Percentiles rank a stretch among this genome's conserved stretches.
Evolutionary conservation across 352 stramenopile species (phyloP).

Genomic region (Phytophthora tentaculata): DNA sequence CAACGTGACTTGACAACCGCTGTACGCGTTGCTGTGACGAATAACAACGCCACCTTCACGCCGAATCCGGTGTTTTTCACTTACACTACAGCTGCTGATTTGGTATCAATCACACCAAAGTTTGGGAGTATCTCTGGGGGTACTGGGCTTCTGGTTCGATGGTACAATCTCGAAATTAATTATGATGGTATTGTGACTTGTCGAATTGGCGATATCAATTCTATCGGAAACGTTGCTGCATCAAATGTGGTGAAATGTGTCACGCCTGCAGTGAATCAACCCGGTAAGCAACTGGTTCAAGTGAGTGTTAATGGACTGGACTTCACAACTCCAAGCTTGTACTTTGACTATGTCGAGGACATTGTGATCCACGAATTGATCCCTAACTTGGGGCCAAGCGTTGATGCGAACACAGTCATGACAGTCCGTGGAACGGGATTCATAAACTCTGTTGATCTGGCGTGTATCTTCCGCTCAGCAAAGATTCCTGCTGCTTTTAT

Average conservation of each 20-base stretch:
- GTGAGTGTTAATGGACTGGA: slow-evolving; percentile 67
- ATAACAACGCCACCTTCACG: slow-evolving; percentile 70
- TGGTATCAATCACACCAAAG: slow-evolving; percentile 63
- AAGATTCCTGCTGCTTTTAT: slow-evolving; percentile 54
- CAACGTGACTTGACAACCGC: slow-evolving; percentile 47
- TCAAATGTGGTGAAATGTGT: slow-evolving; percentile 54
- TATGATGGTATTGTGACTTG: slow-evolving; percentile 43
- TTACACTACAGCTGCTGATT: slow-evolving; percentile 58
- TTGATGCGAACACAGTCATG: slow-evolving; percentile 65
- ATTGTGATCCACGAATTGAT: slow-evolving; percentile 52
- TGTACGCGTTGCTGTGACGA: slow-evolving; percentile 66
- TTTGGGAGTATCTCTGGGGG: slow-evolving; percentile 59
- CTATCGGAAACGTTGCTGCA: slow-evolving; percentile 39
- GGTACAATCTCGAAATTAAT: slow-evolving; percentile 65
- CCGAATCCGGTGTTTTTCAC: slow-evolving; percentile 82
- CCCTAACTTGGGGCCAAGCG: slow-evolving; percentile 62
- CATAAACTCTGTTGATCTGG: slow-evolving; percentile 55
- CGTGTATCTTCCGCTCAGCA: slow-evolving; percentile 57
- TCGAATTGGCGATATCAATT: slow-evolving; percentile 42
- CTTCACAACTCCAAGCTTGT: slow-evolving; percentile 46
- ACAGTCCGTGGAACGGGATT: slow-evolving; percentile 72
- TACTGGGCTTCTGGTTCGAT: slow-evolving; percentile 60
- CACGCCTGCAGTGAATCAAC: slow-evolving; percentile 36
- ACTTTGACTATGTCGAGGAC: slow-evolving; percentile 56
- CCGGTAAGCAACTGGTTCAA: slow-evolving; percentile 49